These are phyloP conservation scores for Sphaerosporella brunnea DNA, from an alignment of 495 filamentous ascomycete species.

Conservation along the genomic window DNA sequence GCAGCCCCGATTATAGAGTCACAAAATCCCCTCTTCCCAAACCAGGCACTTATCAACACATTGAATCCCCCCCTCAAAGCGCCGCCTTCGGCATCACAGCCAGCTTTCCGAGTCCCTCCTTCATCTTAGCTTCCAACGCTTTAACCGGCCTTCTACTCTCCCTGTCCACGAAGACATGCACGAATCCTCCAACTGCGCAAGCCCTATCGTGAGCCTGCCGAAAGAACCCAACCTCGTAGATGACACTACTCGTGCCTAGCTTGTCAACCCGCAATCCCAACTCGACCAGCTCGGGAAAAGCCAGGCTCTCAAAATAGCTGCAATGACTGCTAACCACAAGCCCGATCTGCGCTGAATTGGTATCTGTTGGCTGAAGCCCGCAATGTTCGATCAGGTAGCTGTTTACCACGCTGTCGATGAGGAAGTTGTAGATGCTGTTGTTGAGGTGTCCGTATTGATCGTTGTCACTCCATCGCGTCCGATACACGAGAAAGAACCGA, in stretches of 20 bases:
- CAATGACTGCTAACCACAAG: slow-evolving; percentile 70
- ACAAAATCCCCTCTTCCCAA: too few species aligned
- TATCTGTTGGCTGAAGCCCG: slow-evolving; percentile 44
- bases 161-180: slow-evolving; percentile 76
- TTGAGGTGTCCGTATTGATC: slow-evolving; percentile 88
- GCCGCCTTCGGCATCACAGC: too few species aligned
- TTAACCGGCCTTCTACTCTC: slow-evolving; percentile 45
- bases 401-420: slow-evolving; percentile 83
- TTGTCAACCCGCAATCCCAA: slow-evolving; percentile 66
- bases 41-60: too few species aligned
- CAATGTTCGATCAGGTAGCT: slow-evolving; percentile 70
- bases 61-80: too few species aligned
- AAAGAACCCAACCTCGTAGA: slow-evolving; percentile 82
- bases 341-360: slow-evolving; percentile 45
- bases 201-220: slow-evolving; percentile 63
- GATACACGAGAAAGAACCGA: too few species aligned
- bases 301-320: slow-evolving; percentile 69
- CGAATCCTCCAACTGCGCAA: slow-evolving; percentile 71
- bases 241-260: slow-evolving; percentile 73
- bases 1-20: too few species aligned
- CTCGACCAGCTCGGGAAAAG: slow-evolving; percentile 67
- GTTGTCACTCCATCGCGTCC: slow-evolving; percentile 92
- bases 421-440: slow-evolving; percentile 64
- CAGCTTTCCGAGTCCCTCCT: slow-evolving; percentile 36
- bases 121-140: slow-evolving; percentile 37